phyloP scores from a whole-genome alignment of 1,139 yeast genomes.

The Yamadazyma spencermartinsiae region DNA sequence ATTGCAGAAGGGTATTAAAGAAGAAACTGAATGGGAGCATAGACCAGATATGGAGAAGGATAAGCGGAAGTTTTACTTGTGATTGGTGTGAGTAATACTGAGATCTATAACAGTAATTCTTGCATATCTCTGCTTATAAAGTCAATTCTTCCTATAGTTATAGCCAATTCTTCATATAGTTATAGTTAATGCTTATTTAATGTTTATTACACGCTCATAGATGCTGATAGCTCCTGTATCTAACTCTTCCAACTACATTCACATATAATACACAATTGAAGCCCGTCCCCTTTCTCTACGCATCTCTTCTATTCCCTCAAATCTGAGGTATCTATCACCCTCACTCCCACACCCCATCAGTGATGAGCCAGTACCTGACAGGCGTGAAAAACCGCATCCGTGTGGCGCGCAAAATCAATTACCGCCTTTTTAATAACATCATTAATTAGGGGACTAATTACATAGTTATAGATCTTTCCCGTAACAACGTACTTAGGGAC shows the following conservation, averaged over 20 bases:
- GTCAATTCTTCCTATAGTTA: no score
- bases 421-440: slow-evolving; percentile 1
- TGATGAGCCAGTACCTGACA: no score
- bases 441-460: background rate
- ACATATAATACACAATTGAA: no score
- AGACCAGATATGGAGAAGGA: slow-evolving; percentile 95
- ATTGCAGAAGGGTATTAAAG: slow-evolving; percentile 86
- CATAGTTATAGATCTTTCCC: no score
- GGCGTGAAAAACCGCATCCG: background rate
- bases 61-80: slow-evolving; percentile 86
- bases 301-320: no score
- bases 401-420: background rate
- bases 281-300: no score
- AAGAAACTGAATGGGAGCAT: slow-evolving; percentile 95
- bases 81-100: slow-evolving; percentile 16
- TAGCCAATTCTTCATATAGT: background rate
- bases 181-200: background rate
- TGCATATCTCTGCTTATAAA: no score
- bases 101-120: no score
- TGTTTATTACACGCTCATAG: background rate
- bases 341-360: no score
- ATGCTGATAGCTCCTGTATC: no score
- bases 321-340: no score
- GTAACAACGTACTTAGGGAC: background rate
- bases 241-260: no score